These are phyloP conservation scores for Macadamia tetraphylla DNA, from an alignment of 164 flowering plant species.

Conservation along the genomic window DNA sequence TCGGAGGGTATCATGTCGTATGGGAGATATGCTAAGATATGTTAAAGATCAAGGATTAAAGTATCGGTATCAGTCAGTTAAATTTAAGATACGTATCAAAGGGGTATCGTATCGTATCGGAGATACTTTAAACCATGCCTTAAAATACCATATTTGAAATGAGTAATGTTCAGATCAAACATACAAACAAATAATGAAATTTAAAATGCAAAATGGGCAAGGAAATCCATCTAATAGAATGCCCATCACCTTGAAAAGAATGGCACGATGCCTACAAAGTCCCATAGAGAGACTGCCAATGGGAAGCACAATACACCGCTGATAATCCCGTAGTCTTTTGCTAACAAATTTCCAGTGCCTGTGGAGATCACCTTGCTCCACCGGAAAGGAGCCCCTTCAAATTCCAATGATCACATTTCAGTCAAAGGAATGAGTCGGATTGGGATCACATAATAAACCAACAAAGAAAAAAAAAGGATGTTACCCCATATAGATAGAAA, in stretches of 20 bases:
- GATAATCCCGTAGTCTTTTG: slow-evolving; percentile 53
- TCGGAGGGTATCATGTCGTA: too few species aligned
- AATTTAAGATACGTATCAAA: too few species aligned
- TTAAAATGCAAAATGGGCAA: background rate
- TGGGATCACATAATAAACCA: background rate
- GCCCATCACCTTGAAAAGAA: slow-evolving; percentile 79
- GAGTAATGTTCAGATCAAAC: background rate
- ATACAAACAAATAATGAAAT: too few species aligned
- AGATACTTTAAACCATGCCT: too few species aligned
- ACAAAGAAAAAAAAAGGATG: slow-evolving; percentile 9
- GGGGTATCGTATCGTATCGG: too few species aligned
- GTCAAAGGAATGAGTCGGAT: too few species aligned
- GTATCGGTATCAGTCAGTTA: too few species aligned
- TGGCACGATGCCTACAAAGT: slow-evolving; percentile 91
- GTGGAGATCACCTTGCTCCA: slow-evolving; percentile 78
- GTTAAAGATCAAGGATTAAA: too few species aligned
- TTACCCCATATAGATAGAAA: slow-evolving; percentile 85
- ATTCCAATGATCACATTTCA: slow-evolving; percentile 1
- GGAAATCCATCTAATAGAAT: background rate
- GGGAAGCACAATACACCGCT: slow-evolving; percentile 68
- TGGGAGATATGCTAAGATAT: too few species aligned
- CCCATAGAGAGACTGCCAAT: slow-evolving; percentile 81
- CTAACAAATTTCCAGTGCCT: slow-evolving; percentile 65
- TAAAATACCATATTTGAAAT: too few species aligned
- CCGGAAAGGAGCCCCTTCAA: slow-evolving; percentile 70